Conservation (phyloP, 306 rosid species). For the Gynostemma pentaphyllum region DNA sequence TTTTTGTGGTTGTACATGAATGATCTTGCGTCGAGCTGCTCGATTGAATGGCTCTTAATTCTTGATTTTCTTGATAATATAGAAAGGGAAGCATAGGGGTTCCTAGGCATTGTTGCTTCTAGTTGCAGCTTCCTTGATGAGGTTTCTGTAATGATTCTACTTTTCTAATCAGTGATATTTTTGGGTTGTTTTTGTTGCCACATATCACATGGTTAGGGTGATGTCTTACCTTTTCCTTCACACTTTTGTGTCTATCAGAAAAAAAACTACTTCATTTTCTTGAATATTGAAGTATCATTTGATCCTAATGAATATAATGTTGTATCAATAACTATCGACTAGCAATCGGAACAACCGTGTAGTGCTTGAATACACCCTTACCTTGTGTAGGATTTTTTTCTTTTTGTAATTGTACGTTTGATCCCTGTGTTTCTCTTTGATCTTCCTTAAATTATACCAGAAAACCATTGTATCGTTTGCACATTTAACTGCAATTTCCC, state of each 20-base stretch:
- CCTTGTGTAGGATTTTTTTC: not conserved
- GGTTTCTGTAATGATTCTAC: too few species aligned
- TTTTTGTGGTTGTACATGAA: not conserved
- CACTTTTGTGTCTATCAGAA: not conserved
- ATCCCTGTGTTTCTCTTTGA: not conserved
- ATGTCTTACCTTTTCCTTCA: not conserved
- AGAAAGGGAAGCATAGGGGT: too few species aligned
- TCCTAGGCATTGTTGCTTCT: too few species aligned
- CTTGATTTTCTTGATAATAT: too few species aligned
- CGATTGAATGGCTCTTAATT: not conserved
- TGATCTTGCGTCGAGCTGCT: not conserved
- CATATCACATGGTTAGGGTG: not conserved
- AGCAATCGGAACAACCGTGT: not conserved
- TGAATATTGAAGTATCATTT: not conserved
- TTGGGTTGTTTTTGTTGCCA: too few species aligned
- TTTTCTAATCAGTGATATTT: too few species aligned
- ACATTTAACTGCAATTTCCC: not conserved
- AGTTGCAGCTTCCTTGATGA: too few species aligned
- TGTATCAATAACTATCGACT: not conserved
- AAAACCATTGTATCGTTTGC: conserved; percentile 8
- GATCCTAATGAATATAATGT: not conserved
- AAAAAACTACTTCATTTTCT: not conserved
- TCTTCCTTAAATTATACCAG: not conserved
- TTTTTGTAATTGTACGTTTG: not conserved
- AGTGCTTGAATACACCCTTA: not conserved